Conservation (phyloP, 257 asterid species). For the Buddleja alternifolia region DNA sequence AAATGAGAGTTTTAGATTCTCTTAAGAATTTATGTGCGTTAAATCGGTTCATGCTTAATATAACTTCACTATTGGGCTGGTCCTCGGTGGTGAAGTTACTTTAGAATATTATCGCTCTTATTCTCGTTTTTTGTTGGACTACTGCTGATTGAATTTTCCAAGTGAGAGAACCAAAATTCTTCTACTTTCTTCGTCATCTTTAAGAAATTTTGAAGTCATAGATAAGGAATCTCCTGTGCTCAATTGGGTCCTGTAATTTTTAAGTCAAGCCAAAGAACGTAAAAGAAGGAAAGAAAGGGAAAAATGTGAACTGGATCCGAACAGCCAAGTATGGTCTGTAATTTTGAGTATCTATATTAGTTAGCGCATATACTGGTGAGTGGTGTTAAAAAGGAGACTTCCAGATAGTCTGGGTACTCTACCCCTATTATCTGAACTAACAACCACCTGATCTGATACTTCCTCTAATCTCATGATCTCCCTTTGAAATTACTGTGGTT, state of each 20-base stretch:
- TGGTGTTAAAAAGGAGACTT: neutral
- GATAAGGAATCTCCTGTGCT: neutral
- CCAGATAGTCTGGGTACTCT: neutral
- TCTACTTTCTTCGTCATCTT: too few species aligned
- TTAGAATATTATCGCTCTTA: too few species aligned
- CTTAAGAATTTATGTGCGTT: too few species aligned
- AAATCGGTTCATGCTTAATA: too few species aligned
- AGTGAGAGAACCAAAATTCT: too few species aligned
- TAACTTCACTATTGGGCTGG: too few species aligned
- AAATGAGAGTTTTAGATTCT: too few species aligned
- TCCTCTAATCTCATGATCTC: neutral
- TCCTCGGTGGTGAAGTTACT: too few species aligned
- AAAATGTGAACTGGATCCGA: neutral
- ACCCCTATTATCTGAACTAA: neutral
- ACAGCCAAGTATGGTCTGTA: neutral
- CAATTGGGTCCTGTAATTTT: neutral
- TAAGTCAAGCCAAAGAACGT: neutral
- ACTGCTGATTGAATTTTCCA: neutral
- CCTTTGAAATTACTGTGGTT: neutral
- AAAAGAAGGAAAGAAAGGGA: neutral
- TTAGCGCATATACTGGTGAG: neutral
- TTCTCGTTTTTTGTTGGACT: neutral
- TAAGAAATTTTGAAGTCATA: neutral
- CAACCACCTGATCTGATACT: neutral
- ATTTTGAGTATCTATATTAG: neutral